These are phyloP conservation scores for Pholiota adiposa DNA, from an alignment of 1,284 basidiomycete genomes.

Conservation along the genomic window DNA sequence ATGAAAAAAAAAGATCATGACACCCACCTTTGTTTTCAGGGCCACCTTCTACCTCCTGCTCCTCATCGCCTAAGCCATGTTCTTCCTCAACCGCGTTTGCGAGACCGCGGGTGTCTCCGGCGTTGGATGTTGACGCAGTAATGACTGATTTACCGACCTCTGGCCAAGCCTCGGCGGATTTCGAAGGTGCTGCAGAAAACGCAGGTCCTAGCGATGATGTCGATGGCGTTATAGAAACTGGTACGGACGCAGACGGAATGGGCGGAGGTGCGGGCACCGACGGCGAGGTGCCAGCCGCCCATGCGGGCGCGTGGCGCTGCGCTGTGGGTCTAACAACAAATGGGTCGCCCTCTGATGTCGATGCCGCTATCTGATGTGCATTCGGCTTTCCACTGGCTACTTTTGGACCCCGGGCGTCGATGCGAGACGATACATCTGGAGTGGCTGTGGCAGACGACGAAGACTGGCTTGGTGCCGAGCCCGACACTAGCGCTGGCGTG, in stretches of 20 bases:
- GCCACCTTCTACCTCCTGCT: background rate
- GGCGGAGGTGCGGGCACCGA: background rate
- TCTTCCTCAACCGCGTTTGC: background rate
- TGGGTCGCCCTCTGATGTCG: background rate
- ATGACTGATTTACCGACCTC: constrained; percentile 42
- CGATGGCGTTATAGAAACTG: background rate
- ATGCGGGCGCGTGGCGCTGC: background rate
- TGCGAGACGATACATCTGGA: background rate
- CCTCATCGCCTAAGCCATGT: background rate
- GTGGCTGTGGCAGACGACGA: no score
- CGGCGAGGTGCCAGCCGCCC: background rate
- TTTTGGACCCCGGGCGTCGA: background rate
- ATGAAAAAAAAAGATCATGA: constrained; percentile 22
- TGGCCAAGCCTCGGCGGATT: constrained; percentile 43
- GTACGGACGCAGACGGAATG: background rate
- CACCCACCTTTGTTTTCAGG: constrained; percentile 51
- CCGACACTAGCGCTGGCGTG: no score
- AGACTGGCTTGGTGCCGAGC: no score
- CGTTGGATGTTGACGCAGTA: background rate
- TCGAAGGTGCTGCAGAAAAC: background rate
- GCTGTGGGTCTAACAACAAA: background rate
- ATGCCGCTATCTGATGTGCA: background rate
- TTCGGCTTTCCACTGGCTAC: background rate
- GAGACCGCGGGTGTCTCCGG: background rate
- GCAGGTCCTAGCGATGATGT: background rate